These are phyloP conservation scores for Lophiostoma macrostomum DNA, from an alignment of 495 filamentous ascomycete genomes.

Conservation along the genomic window DNA sequence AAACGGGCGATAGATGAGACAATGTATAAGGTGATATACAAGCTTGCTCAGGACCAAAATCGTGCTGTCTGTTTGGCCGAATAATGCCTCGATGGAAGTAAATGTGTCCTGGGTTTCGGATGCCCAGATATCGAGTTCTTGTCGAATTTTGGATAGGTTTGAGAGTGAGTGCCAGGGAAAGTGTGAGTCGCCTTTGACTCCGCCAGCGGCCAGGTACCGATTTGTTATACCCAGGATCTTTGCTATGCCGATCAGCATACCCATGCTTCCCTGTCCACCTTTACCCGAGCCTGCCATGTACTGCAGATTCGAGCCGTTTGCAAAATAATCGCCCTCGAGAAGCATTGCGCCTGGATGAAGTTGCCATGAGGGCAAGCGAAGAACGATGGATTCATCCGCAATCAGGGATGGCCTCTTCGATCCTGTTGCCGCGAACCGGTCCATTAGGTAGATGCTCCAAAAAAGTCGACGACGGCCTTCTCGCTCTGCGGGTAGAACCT, in stretches of 20 bases:
- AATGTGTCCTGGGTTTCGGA: slow-evolving; percentile 78
- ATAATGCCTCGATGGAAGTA: slow-evolving; percentile 67
- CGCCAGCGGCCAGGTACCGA: slow-evolving; percentile 76
- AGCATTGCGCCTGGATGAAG: slow-evolving; percentile 52
- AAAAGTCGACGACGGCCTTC: slow-evolving; percentile 74
- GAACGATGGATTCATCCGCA: slow-evolving; percentile 66
- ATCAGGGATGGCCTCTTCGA: slow-evolving; percentile 75
- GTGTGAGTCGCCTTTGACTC: slow-evolving; percentile 82
- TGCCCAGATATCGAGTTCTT: slow-evolving; percentile 80
- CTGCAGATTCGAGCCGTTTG: slow-evolving; percentile 68
- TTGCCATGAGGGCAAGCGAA: slow-evolving; percentile 71
- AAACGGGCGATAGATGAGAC: slow-evolving; percentile 80
- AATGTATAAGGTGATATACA: slow-evolving; percentile 80
- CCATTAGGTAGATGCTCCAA: slow-evolving; percentile 81
- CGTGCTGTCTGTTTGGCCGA: slow-evolving; percentile 73
- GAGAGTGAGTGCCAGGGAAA: slow-evolving; percentile 86
- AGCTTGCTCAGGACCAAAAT: slow-evolving; percentile 76
- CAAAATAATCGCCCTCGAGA: slow-evolving; percentile 72
- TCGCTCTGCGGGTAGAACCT: slow-evolving; percentile 58
- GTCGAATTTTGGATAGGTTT: slow-evolving; percentile 78
- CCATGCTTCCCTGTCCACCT: slow-evolving; percentile 64
- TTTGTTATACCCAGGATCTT: slow-evolving; percentile 80
- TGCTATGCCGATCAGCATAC: slow-evolving; percentile 76
- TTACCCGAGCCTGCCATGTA: slow-evolving; percentile 62
- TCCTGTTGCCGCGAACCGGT: slow-evolving; percentile 73